Percentiles rank a stretch among this genome's conserved stretches.
These are phyloP conservation scores for Lachancea quebecensis DNA, from an alignment of 805 yeast genomes.

Conservation along the genomic window DNA sequence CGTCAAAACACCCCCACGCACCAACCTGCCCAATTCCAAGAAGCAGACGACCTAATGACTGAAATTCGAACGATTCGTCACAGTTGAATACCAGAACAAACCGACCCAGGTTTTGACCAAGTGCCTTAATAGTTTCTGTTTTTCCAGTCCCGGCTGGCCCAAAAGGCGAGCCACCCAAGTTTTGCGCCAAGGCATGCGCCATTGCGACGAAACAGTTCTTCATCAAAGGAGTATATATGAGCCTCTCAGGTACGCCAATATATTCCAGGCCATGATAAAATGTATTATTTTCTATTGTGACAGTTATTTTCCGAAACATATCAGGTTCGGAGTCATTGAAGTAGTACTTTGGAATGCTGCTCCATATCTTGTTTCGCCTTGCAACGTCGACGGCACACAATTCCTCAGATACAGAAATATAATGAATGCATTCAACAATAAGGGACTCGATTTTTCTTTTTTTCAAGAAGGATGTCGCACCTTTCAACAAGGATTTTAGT, in stretches of 20 bases:
- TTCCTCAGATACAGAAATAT: constrained; percentile 35
- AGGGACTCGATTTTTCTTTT: constrained; percentile 46
- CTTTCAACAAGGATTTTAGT: background rate
- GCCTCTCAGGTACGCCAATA: constrained; percentile 61
- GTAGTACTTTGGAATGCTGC: constrained; percentile 45
- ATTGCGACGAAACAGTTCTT: constrained; percentile 58
- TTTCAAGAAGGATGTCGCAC: background rate
- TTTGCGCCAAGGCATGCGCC: constrained; percentile 66
- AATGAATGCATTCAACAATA: constrained; percentile 64
- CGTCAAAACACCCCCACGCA: constrained; percentile 95
- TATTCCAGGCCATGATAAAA: constrained; percentile 76
- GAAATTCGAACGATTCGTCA: constrained; percentile 81
- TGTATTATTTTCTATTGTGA: constrained; percentile 46
- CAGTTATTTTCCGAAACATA: constrained; percentile 31
- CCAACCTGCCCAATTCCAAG: constrained; percentile 77
- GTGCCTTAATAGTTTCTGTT: constrained; percentile 81
- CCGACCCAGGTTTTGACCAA: constrained; percentile 72
- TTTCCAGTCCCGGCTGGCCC: constrained; percentile 99
- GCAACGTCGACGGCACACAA: constrained; percentile 13
- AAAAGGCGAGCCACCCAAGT: constrained; percentile 81
- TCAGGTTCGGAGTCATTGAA: constrained; percentile 26
- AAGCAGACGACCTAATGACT: constrained; percentile 68
- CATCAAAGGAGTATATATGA: constrained; percentile 72
- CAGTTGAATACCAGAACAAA: constrained; percentile 85
- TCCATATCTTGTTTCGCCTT: constrained; percentile 39